phyloP scores from a whole-genome alignment of 164 flowering plant species.

The Santalum album region DNA sequence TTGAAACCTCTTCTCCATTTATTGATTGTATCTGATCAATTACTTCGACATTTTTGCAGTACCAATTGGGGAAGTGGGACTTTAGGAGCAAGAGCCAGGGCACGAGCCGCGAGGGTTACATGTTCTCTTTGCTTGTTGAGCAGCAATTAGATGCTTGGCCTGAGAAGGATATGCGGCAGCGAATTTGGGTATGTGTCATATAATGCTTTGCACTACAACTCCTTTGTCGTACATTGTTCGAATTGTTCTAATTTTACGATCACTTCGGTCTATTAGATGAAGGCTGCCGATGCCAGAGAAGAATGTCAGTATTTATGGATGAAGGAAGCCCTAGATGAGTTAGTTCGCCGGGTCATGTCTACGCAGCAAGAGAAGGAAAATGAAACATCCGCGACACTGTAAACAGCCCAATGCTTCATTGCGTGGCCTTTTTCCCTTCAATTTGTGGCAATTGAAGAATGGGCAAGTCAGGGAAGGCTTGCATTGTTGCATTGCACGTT shows the following conservation, averaged over 20 bases:
- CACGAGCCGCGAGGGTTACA: conserved; percentile 25
- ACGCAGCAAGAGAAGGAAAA: conserved; percentile 3
- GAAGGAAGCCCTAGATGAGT: conserved; percentile 48
- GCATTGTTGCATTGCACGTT: too few species aligned
- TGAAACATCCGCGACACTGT: too few species aligned
- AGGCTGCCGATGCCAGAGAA: conserved; percentile 32
- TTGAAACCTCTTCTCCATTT: background rate
- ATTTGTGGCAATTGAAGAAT: too few species aligned
- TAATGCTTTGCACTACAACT: too few species aligned
- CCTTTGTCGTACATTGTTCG: background rate
- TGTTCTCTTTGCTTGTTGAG: conserved; percentile 41
- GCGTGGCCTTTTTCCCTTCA: too few species aligned
- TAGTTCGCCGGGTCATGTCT: conserved; percentile 18
- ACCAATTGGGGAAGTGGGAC: conserved; percentile 34
- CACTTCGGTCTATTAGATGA: conserved; percentile 18
- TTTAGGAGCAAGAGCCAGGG: conserved; percentile 34
- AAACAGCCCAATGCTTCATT: too few species aligned
- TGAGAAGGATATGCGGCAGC: conserved; percentile 36
- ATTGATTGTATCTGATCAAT: background rate
- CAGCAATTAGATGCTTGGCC: conserved; percentile 53
- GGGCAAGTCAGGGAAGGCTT: too few species aligned
- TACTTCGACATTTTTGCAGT: conserved; percentile 13
- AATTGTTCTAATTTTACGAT: too few species aligned
- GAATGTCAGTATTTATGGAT: conserved; percentile 42
- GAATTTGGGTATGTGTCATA: conserved; percentile 32